Conservation (phyloP, 1,284 basidiomycete genomes). For the Cutaneotrichosporon mucoides region DNA sequence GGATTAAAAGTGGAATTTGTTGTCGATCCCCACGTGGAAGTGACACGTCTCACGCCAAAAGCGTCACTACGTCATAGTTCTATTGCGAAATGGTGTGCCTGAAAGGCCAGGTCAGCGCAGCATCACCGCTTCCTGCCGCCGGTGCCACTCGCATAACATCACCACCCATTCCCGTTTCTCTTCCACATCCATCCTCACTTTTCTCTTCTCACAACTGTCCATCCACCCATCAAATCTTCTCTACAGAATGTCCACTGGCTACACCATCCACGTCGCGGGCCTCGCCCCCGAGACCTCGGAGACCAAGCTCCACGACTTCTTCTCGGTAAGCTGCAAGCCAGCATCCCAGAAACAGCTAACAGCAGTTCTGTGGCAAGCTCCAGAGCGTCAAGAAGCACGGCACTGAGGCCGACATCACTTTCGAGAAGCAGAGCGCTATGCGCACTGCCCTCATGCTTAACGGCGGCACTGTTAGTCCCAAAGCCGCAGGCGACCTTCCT, state of each 20-base stretch:
- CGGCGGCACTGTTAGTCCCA: constrained; percentile 46
- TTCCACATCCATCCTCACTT: constrained; percentile 2
- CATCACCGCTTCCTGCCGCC: too few relatives aligned
- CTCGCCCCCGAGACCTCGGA: constrained; percentile 48
- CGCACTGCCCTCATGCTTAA: constrained; percentile 49
- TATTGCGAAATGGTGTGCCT: too few relatives aligned
- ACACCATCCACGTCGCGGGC: constrained; percentile 48
- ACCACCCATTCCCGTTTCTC: too few relatives aligned
- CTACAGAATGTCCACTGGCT: too few relatives aligned
- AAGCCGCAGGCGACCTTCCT: too few relatives aligned
- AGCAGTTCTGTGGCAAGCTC: constrained; percentile 48
- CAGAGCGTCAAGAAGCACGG: constrained; percentile 44
- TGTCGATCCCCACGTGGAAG: too few relatives aligned
- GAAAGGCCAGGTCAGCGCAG: too few relatives aligned
- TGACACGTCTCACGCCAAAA: too few relatives aligned
- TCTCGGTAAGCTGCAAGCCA: constrained; percentile 21
- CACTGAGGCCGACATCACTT: constrained; percentile 47
- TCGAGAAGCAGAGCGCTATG: constrained; percentile 50
- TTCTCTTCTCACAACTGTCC: neutral
- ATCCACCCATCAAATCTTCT: too few relatives aligned
- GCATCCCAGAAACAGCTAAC: neutral
- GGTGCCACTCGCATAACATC: too few relatives aligned
- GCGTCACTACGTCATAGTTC: too few relatives aligned
- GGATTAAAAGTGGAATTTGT: too few relatives aligned
- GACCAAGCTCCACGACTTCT: constrained; percentile 50